phyloP scores from a whole-genome alignment of 176 grass and related monocot species.

The Ampelocalamus luodianensis region DNA sequence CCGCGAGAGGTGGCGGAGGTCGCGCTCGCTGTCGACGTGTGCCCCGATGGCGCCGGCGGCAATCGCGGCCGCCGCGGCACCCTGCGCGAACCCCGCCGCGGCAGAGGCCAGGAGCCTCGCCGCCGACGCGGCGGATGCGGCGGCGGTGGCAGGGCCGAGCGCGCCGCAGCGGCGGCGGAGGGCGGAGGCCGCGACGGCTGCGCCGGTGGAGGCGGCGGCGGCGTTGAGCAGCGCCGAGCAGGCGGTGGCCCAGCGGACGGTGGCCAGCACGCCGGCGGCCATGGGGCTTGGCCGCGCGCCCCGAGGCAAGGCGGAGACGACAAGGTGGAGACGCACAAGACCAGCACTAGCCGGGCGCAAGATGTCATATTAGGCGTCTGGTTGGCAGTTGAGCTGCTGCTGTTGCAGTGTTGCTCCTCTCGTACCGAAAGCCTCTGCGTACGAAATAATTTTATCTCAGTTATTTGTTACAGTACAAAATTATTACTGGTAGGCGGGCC shows the following conservation, averaged over 20 bases:
- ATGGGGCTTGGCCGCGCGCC: background rate
- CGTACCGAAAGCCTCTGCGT: background rate
- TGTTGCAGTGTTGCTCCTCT: constrained; percentile 30
- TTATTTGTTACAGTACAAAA: accelerated
- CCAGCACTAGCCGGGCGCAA: constrained; percentile 5
- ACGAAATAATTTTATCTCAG: background rate
- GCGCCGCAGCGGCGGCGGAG: constrained; percentile 29
- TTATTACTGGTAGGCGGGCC: background rate
- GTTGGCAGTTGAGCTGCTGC: constrained; percentile 45
- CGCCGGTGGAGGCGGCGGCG: constrained; percentile 39
- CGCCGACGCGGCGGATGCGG: constrained; percentile 21
- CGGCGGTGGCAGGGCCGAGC: constrained; percentile 33
- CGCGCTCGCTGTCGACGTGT: constrained; percentile 54
- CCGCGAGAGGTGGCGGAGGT: constrained; percentile 55
- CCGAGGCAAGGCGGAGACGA: constrained; percentile 3
- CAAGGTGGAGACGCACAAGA: constrained; percentile 31
- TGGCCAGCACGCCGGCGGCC: constrained; percentile 46
- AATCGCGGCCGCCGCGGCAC: constrained; percentile 62
- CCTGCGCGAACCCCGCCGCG: constrained; percentile 57
- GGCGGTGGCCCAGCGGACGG: constrained; percentile 52
- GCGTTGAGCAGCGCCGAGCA: constrained; percentile 65
- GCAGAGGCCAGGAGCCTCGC: constrained; percentile 42
- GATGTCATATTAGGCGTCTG: constrained; percentile 14
- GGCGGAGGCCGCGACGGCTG: constrained; percentile 43
- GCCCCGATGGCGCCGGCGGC: constrained; percentile 55